phyloP scores from a whole-genome alignment of 2,329 filamentous ascomycete species.

The Beauveria sp. region DNA sequence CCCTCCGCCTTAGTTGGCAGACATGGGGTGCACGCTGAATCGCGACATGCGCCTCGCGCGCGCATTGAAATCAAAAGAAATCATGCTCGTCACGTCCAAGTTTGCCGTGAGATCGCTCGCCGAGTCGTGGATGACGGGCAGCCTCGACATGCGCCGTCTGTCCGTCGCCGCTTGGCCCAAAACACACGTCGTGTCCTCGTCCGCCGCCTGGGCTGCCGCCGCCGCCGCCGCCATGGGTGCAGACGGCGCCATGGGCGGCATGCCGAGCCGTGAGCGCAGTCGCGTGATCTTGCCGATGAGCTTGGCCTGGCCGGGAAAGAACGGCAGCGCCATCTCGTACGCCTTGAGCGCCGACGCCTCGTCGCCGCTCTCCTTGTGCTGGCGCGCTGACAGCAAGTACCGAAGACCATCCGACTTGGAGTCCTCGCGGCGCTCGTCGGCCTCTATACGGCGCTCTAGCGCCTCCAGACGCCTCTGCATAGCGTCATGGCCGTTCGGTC shows the following conservation, averaged over 20 bases:
- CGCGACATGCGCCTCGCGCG: conserved; percentile 14
- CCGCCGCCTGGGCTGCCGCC: not conserved
- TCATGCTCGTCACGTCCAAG: conserved; percentile 4
- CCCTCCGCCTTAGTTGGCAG: not conserved
- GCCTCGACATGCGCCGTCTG: conserved; percentile 7
- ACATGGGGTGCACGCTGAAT: conserved; percentile 10
- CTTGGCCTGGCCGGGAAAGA: conserved; percentile 80
- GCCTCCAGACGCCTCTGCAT: conserved; percentile 76
- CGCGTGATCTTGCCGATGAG: conserved; percentile 62
- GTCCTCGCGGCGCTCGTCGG: conserved; percentile 56
- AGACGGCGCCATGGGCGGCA: conserved; percentile 13
- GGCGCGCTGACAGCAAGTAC: conserved; percentile 82
- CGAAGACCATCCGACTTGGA: conserved; percentile 73
- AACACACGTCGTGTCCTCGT: not conserved
- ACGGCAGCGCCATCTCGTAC: conserved; percentile 78
- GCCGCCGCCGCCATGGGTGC: conserved; percentile 1
- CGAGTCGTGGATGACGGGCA: conserved; percentile 5
- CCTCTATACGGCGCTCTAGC: conserved; percentile 76
- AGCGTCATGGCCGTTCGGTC: conserved; percentile 42
- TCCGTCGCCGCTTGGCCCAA: not conserved
- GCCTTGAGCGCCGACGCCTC: conserved; percentile 71
- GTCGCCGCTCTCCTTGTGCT: conserved; percentile 79
- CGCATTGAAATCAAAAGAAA: conserved; percentile 5
- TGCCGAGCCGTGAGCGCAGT: conserved; percentile 45
- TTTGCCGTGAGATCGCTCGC: conserved; percentile 3